Conservation (phyloP, 768 basidiomycete species). For the Collybia nuda region DNA sequence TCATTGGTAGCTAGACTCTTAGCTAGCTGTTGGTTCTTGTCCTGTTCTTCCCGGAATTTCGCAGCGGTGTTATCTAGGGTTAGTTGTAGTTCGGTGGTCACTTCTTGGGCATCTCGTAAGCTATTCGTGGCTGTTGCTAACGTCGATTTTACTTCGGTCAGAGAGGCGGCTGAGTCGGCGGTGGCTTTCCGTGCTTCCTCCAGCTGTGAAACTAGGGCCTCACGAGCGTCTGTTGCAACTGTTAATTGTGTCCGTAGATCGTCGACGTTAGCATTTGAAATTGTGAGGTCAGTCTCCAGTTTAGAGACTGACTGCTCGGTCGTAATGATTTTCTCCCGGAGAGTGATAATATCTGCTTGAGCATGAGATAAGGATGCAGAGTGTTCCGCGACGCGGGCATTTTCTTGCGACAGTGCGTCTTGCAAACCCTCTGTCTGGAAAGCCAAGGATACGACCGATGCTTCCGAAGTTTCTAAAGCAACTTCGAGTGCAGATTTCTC, state of each 20-base stretch:
- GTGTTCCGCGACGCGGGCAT: background rate
- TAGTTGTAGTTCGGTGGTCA: constrained; percentile 6
- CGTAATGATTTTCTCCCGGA: background rate
- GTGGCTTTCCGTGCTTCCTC: constrained; percentile 9
- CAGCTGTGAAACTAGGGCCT: constrained; percentile 4
- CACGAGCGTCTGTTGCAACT: constrained; percentile 8
- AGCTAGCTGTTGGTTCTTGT: constrained; percentile 9
- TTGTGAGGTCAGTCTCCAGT: constrained; percentile 5
- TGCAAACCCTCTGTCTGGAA: constrained; percentile 2
- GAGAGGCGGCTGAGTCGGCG: constrained; percentile 2
- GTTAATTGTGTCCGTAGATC: constrained; percentile 11
- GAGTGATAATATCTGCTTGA: background rate
- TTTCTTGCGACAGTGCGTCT: background rate
- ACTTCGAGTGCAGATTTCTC: constrained; percentile 3
- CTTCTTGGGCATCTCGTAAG: constrained; percentile 2
- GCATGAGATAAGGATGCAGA: constrained; percentile 1
- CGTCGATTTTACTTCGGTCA: constrained; percentile 4
- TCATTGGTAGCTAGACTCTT: constrained; percentile 5
- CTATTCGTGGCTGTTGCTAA: constrained; percentile 6
- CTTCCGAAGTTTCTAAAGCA: constrained; percentile 2
- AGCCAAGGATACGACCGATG: constrained; percentile 4
- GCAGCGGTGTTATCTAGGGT: constrained; percentile 5
- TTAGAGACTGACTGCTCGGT: background rate
- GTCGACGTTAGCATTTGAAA: constrained; percentile 12
- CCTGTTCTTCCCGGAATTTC: constrained; percentile 9